Base-by-base conservation (phyloP, 2,329 filamentous ascomycete genomes). In the Cladosporium sp. region DNA sequence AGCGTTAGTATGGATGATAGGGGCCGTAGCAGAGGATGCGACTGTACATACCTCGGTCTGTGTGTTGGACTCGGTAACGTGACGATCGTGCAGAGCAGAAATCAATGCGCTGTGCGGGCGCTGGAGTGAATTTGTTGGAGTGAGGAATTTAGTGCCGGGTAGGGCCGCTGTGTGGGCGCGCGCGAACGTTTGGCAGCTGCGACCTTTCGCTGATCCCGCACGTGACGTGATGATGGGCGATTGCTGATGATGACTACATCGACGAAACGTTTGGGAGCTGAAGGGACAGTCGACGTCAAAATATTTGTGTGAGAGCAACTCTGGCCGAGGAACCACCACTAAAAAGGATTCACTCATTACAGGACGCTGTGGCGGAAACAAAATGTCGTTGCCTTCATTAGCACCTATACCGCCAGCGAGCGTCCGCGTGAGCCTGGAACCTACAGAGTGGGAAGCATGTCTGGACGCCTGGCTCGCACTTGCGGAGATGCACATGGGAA, bases 391-490 rank as follows among this genome's bases (percentile, higher is more conserved):
- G 58, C 92, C 92, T 50, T 84, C 88, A 37, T 84, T 97, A 78
- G 92, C 90, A 65, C 86, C 90, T 23, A 93, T 95, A 72, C 94
- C 93, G 21, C 85, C 89, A 67, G 80, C 85, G 37, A 80, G 82
- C 64, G 88, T 92, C 80, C 88, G 88, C 73, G 84, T 85, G 70
- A 85, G 85, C 70, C 85, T 97, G 67, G 82, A 84, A 46, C 79
- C 87, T 3, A 79, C 84, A 60, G 91, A 97, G 78, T 97, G 93
- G 93, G 84, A 89, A 69, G 83, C 86, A 35, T 92, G 90, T 75
- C 80, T 96, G 56, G 86, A 90, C 68, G 89, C 91, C 40, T 97
- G 92, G 92, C 80, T 88, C 21, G 80, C 86, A 12, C 83, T 97
- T 7, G 80, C 87, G 7, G 83, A 88, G 62, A 59, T 65, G 40